Evolutionary conservation across 306 rosid genomes (phyloP).

Genomic region (Gillenia trifoliata): DNA sequence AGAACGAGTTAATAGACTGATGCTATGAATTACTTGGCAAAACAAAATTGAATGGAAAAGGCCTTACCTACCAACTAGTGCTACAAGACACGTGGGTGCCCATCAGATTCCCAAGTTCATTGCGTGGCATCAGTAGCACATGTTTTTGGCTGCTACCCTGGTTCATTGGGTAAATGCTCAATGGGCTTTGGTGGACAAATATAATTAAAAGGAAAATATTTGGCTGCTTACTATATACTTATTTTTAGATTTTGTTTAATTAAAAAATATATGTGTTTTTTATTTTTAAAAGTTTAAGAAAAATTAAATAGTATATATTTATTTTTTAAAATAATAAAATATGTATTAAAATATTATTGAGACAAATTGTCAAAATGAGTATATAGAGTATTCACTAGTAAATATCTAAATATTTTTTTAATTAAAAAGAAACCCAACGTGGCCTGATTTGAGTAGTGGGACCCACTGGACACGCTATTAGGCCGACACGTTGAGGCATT

Average conservation of each 20-base stretch:
- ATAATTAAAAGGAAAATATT: not conserved
- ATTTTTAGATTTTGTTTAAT: too few species aligned
- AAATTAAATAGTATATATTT: too few species aligned
- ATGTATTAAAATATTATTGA: too few species aligned
- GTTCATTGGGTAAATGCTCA: not conserved
- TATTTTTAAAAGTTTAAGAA: too few species aligned
- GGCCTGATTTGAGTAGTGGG: not conserved
- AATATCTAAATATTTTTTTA: too few species aligned
- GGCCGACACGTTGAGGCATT: constrained; percentile 11
- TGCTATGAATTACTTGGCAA: too few species aligned
- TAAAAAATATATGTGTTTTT: too few species aligned
- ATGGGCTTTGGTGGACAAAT: not conserved
- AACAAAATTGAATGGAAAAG: not conserved
- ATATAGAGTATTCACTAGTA: too few species aligned
- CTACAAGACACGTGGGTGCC: not conserved
- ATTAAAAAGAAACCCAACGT: not conserved
- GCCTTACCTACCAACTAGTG: not conserved
- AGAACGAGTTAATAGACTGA: too few species aligned
- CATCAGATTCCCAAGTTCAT: not conserved
- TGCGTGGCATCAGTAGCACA: not conserved
- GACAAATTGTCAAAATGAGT: too few species aligned
- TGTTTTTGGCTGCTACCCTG: not conserved
- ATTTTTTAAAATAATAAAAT: too few species aligned
- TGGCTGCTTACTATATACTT: too few species aligned
- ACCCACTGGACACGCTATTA: not conserved